Conservation (phyloP, 352 stramenopile genomes). For the Phytophthora europaea region DNA sequence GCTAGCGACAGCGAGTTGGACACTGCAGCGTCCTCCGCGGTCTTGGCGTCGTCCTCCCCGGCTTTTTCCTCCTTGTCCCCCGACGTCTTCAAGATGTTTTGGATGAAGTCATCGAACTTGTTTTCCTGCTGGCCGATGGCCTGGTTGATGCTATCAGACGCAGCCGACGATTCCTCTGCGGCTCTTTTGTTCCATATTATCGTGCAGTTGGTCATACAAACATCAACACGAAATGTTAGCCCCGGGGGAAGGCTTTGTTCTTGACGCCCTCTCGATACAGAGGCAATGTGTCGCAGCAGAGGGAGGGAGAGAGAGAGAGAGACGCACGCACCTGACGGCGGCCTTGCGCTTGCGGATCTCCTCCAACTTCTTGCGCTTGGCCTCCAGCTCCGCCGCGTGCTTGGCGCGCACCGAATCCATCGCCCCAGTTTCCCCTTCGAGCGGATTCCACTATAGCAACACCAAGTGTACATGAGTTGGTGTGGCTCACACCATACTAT, state of each 20-base stretch:
- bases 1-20: slow-evolving; percentile 66
- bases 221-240: slow-evolving; percentile 13
- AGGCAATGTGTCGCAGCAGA: background rate
- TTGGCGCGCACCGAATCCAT: slow-evolving; percentile 85
- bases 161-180: slow-evolving; percentile 52
- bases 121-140: slow-evolving; percentile 78
- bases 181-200: slow-evolving; percentile 31
- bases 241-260: background rate
- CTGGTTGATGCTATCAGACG: slow-evolving; percentile 59
- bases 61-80: slow-evolving; percentile 29
- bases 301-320: background rate
- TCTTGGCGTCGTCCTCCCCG: slow-evolving; percentile 8
- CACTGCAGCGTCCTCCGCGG: slow-evolving; percentile 44
- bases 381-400: slow-evolving; percentile 88
- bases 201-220: slow-evolving; percentile 5
- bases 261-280: background rate
- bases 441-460: slow-evolving; percentile 4
- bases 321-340: slow-evolving; percentile 61
- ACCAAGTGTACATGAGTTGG: background rate
- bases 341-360: slow-evolving; percentile 90
- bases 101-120: slow-evolving; percentile 89
- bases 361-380: slow-evolving; percentile 92
- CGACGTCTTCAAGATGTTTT: slow-evolving; percentile 85
- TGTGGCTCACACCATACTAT: slow-evolving; percentile 4
- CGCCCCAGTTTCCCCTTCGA: slow-evolving; percentile 14